Conservation (phyloP, 2,329 filamentous ascomycete species). For the Capronia coronata region DNA sequence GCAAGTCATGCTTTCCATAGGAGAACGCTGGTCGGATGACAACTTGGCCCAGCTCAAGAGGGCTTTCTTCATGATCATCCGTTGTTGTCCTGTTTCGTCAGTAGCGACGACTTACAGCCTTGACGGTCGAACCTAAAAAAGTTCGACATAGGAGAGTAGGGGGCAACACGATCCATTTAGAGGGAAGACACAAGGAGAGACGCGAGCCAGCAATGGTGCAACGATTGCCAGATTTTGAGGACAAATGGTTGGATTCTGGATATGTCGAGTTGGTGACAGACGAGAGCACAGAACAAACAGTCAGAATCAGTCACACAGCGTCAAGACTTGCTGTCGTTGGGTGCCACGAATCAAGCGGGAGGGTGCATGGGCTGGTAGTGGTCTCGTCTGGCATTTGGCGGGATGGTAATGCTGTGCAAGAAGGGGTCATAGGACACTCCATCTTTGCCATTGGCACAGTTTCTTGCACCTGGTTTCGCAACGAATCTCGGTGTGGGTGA, state of each 20-base stretch:
- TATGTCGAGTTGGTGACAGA: not conserved
- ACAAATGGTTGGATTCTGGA: not conserved
- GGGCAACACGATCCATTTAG: not conserved
- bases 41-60: not conserved
- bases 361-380: slow-evolving; percentile 7
- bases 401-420: slow-evolving; percentile 8
- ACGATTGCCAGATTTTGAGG: not conserved
- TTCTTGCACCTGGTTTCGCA: not conserved
- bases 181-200: not conserved
- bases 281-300: slow-evolving; percentile 11
- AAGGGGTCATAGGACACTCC: not conserved
- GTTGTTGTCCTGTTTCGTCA: not conserved
- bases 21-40: not conserved
- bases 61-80: not conserved
- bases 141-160: not conserved
- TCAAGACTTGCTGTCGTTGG: slow-evolving; percentile 2
- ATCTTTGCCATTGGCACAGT: not conserved
- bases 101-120: not conserved
- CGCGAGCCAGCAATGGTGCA: not conserved
- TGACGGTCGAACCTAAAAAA: not conserved
- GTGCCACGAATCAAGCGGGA: slow-evolving; percentile 11
- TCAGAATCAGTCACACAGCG: slow-evolving; percentile 11
- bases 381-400: slow-evolving; percentile 11
- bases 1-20: not conserved
- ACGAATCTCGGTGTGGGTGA: not conserved